phyloP scores from a whole-genome alignment of 1,139 yeast species.

The Yamadazyma pseudoaaseri region DNA sequence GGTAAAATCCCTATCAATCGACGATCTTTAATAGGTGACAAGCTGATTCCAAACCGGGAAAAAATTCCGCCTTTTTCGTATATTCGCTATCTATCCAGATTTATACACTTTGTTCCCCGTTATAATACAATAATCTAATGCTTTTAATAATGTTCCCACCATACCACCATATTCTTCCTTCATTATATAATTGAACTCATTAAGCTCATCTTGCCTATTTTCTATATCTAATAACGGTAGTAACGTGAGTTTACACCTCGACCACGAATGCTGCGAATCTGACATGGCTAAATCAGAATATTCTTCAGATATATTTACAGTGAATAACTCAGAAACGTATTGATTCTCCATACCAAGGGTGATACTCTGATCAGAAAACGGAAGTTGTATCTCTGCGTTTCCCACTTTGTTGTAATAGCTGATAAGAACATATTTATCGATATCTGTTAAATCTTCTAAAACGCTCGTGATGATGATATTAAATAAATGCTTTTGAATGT shows the following conservation, averaged over 20 bases:
- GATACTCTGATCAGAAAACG: constrained; percentile 7
- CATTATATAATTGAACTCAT: constrained; percentile 28
- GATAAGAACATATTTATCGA: constrained; percentile 29
- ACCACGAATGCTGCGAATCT: constrained; percentile 36
- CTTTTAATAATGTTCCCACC: constrained; percentile 16
- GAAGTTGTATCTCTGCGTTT: constrained; percentile 25
- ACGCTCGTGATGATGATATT: constrained; percentile 13
- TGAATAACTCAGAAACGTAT: constrained; percentile 13
- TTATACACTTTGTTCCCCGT: constrained; percentile 28
- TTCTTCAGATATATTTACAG: constrained; percentile 13
- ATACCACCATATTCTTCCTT: constrained; percentile 16
- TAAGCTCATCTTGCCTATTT: constrained; percentile 35
- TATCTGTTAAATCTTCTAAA: constrained; percentile 12
- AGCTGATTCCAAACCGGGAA: background rate
- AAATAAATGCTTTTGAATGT: constrained; percentile 18
- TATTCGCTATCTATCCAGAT: constrained; percentile 1
- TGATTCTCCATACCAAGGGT: constrained; percentile 9
- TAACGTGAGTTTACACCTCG: constrained; percentile 34
- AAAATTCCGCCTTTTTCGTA: background rate
- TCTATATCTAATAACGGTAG: constrained; percentile 37
- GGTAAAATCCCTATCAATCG: too few species aligned
- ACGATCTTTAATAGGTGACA: too few species aligned
- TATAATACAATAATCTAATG: constrained; percentile 29
- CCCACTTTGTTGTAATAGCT: constrained; percentile 14
- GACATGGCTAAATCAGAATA: constrained; percentile 23